Evolutionary conservation across 129 eudicot species (phyloP), one percentile per base, ranked within the genome.

Genomic region (Arctium minus): DNA sequence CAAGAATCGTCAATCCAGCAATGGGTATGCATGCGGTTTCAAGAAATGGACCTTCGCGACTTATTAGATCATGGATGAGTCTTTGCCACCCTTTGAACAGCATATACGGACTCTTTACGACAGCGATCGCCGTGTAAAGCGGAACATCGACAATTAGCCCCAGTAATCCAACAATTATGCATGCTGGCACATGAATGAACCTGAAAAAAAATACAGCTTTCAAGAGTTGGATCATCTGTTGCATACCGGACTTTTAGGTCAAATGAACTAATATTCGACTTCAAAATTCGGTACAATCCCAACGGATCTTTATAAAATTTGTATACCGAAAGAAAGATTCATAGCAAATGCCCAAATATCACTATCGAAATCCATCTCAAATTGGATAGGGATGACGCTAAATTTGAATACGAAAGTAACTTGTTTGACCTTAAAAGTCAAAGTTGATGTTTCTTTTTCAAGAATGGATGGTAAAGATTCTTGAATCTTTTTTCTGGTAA

Each of bases 21-120:
- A 96, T 85, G 36, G 99, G 99, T 72, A 96, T 93, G 80, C 99
- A 96, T 80, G 99, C 99, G 2, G 98, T 93, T 86, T 96, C 99
- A 27, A 96, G 87, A 86, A 96, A 96, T 5, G 99, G 99, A 37
- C 99, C 99, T 83, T 96, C 98, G 31, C 99, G 94, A 88, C 98
- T 90, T 13, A 96, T 83, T 69, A 96, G 87, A 81, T 96, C 99
- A 67, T 90, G 97, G 44, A 87, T 83, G 38, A 96, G 88, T 80
- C 98, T 86, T 32, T 93, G 97, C 99, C 99, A 96, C 6, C 99
- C 99, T 46, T 89, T 96, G 88, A 93, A 87, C 88, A 96, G 67
- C 92, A 93, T 86, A 85, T 80, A 90, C 12, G 99, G 99, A 74
- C 98, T 93, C 89, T 96, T 96, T 46, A 86, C 86, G 36, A 93